Conservation (phyloP, 2,329 filamentous ascomycete genomes). For the Aspergillus arachidicola region DNA sequence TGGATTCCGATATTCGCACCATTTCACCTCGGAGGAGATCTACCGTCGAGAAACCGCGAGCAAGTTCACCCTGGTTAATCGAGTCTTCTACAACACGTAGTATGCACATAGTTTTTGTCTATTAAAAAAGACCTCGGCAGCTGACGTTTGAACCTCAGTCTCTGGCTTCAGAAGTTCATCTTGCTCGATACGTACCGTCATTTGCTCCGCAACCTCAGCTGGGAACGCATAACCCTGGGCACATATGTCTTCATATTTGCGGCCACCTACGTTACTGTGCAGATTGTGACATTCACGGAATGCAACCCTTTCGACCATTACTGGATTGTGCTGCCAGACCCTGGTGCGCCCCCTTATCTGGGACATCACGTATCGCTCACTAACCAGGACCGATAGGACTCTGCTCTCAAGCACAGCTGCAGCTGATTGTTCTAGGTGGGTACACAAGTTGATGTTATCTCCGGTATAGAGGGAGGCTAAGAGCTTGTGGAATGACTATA, state of each 20-base stretch:
- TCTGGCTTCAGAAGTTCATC: slow-evolving; percentile 8
- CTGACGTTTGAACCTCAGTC: neutral
- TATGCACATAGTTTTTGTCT: neutral
- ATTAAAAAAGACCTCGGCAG: neutral
- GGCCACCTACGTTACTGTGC: neutral
- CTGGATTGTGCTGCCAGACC: slow-evolving; percentile 7
- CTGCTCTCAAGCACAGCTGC: slow-evolving; percentile 3
- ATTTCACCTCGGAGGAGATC: slow-evolving; percentile 4
- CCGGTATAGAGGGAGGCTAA: neutral
- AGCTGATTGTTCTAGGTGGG: slow-evolving; percentile 2
- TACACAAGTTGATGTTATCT: neutral
- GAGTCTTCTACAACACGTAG: slow-evolving; percentile 9
- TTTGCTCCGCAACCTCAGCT: slow-evolving; percentile 5
- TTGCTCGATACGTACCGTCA: slow-evolving; percentile 8
- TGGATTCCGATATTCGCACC: neutral
- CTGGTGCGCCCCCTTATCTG: neutral
- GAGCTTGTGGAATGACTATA: neutral
- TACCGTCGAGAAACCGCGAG: slow-evolving; percentile 4
- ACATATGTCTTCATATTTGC: slow-evolving; percentile 1
- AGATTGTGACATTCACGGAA: slow-evolving; percentile 8
- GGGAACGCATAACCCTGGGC: neutral
- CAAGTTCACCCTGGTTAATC: slow-evolving; percentile 5
- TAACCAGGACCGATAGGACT: neutral
- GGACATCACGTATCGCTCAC: neutral
- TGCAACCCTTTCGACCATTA: slow-evolving; percentile 9